phyloP scores from a whole-genome alignment of 768 basidiomycete species.

The Leccinum pellstonianum region DNA sequence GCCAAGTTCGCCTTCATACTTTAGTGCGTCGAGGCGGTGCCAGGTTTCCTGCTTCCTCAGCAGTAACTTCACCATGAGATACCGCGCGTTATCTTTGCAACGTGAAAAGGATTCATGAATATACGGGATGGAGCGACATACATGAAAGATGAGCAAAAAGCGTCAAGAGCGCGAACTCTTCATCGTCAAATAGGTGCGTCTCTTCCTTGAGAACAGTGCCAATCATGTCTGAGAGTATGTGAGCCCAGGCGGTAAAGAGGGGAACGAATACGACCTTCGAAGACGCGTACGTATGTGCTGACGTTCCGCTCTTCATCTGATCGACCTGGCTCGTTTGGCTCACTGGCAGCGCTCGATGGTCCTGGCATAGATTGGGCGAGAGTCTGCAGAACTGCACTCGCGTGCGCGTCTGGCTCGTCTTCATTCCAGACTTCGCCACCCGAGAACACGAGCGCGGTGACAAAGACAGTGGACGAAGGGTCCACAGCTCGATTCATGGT shows the following conservation, averaged over 20 bases:
- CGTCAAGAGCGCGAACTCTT: slow-evolving; percentile 46
- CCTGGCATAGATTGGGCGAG: slow-evolving; percentile 12
- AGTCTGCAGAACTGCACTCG: slow-evolving; percentile 2
- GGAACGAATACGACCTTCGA: slow-evolving; percentile 26
- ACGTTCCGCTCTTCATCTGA: slow-evolving; percentile 10
- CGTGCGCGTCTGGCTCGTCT: slow-evolving; percentile 13
- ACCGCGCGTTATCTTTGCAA: slow-evolving; percentile 50
- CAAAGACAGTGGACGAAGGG: slow-evolving; percentile 12
- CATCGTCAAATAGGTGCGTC: slow-evolving; percentile 46
- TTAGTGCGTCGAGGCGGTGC: slow-evolving; percentile 47
- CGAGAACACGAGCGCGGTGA: slow-evolving; percentile 32
- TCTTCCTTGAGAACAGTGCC: slow-evolving; percentile 50
- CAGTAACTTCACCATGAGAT: slow-evolving; percentile 62
- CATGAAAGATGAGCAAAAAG: slow-evolving; percentile 48
- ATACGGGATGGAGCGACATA: slow-evolving; percentile 32
- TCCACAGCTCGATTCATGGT: slow-evolving; percentile 11
- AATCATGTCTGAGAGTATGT: slow-evolving; percentile 50
- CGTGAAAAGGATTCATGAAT: slow-evolving; percentile 9
- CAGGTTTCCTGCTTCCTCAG: slow-evolving; percentile 58
- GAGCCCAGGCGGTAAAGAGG: not conserved
- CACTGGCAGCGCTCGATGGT: slow-evolving; percentile 10
- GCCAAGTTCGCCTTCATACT: slow-evolving; percentile 44
- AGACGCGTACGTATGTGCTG: slow-evolving; percentile 29
- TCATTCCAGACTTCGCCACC: slow-evolving; percentile 27
- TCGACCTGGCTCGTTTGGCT: slow-evolving; percentile 1